Base-by-base conservation (phyloP, 2,329 filamentous ascomycete genomes). In the Aureobasidium musti region DNA sequence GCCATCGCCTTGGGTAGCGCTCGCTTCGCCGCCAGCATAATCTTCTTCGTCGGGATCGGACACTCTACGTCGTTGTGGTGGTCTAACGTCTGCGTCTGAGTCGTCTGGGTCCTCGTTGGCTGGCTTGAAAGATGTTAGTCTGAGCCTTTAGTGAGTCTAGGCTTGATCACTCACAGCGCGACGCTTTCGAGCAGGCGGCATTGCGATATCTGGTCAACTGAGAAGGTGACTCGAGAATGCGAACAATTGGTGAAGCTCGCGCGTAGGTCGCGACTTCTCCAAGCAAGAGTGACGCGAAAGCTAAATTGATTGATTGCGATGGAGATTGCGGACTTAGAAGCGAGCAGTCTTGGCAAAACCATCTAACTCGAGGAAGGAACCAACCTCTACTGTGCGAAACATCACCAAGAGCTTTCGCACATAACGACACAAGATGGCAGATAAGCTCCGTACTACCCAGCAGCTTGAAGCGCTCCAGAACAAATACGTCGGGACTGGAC, bases 391-490 rank as follows among this genome's bases (percentile, higher is more conserved):
- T n/a, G n/a, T n/a, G n/a, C 26, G 2, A 26, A 61, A 61, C 14
- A 13, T 13, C 43, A 45, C n/a, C 13, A 30, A 26, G 11, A 26
- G 11, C 56, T 37, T n/a, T 23, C 68, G 70, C 37, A 19, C 11
- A 47, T 17, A 47, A 41, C 7, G 7, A 41, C 5, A 19, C 11
- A 64, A 35, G 28, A 64, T 64, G 95, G 95, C 95, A 79, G 95
- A 99, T 82, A 99, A 99, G 82, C 90, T 99, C 71, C 93, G 95
- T 77, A 95, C 92, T 11, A 91, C 97, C 73, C 95, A 99, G 80
- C 95, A 99, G 79, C 93, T 99, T 76, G 95, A 99, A 80, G 89
- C 92, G 70, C 90, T 98, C 21, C 95, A 99, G 80, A 89, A 93
- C 74, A 96, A 96, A 75, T 97, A 95, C 82, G 85, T 99, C 74